These are phyloP conservation scores for Colletotrichum magnum DNA, from an alignment of 2,329 filamentous ascomycete species.

Conservation along the genomic window DNA sequence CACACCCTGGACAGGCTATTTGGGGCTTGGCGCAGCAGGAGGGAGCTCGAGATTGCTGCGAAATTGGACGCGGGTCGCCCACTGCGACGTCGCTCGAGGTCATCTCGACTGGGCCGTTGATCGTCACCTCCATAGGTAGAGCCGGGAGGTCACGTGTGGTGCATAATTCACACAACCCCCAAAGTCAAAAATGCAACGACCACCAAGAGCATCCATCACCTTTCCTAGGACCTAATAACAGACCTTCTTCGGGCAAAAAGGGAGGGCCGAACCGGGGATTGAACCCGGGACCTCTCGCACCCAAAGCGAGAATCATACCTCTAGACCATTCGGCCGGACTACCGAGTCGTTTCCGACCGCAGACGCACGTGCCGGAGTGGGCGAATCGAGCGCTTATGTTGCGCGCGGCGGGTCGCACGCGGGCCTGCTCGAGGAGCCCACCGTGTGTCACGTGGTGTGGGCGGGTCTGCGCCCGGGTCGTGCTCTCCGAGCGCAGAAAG, in stretches of 20 bases:
- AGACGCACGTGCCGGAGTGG: slow-evolving; percentile 11
- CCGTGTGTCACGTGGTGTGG: no score
- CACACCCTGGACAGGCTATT: background rate
- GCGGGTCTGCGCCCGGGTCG: no score
- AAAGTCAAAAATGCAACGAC: no score
- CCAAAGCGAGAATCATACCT: slow-evolving; percentile 54
- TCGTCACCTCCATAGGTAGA: slow-evolving; percentile 23
- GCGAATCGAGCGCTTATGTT: slow-evolving; percentile 11
- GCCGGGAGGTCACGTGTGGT: slow-evolving; percentile 1
- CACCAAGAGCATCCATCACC: background rate
- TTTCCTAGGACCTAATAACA: no score
- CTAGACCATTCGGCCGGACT: slow-evolving; percentile 49
- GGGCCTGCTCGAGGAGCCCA: background rate
- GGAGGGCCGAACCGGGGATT: slow-evolving; percentile 48
- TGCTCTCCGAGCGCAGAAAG: no score
- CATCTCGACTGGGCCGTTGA: slow-evolving; percentile 40
- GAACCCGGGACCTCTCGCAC: slow-evolving; percentile 54
- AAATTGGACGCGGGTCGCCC: slow-evolving; percentile 34
- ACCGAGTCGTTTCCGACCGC: background rate
- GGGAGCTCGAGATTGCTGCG: slow-evolving; percentile 35
- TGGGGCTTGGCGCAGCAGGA: background rate
- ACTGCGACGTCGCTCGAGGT: slow-evolving; percentile 18
- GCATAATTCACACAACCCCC: no score
- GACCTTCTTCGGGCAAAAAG: slow-evolving; percentile 30
- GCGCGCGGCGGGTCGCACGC: background rate